Evolutionary conservation across 1,284 basidiomycete genomes (phyloP), one percentile per base, ranked within the genome.

Genomic region (Pseudozyma pruni): DNA sequence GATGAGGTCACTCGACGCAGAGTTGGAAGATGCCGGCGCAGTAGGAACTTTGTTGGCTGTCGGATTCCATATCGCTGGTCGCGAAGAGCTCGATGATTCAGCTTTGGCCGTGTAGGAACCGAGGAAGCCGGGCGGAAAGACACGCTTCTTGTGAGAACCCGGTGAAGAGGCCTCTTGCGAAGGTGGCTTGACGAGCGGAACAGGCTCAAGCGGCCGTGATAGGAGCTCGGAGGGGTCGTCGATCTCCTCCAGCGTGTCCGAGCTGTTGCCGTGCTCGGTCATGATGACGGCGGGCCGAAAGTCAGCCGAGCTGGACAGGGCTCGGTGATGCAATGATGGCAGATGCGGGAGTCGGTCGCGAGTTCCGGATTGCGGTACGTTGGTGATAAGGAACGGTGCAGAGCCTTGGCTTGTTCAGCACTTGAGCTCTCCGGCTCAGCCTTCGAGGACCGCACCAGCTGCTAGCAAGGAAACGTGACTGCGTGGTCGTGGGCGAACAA

Each of bases 141-240:
- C 23, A 5, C 67, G 56, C 37, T 57, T 54, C 32, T 34, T 54
- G 8, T 47, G 41, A 9, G 25, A 22, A 13, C 16, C 25, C 17
- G 23, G 35, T 13, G 33, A 11, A 8, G 43, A 17, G 0, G 22
- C 27, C 8, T 16, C 29, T 9, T 37, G 31, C 8, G 51, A 25
- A 8, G 51, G 56, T 14, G 49, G 55, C 29, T 29, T 48, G 29
- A 71, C 33, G 34, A 69, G 56, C 32, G 64, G 56, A 11, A 47
- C 34, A 7, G 52, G 67, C 48, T 63, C 57, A 17, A 69, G 64
- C n/a, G 67, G 72, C 23, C n/a, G 40, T 4, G 58, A 55, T 0
- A 74, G 60, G 13, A 71, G 59, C 40, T 68, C 63, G 32, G 63
- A 49, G 11, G 64, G 59, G 39, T 74, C 63, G 34, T 72, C 68